Base-by-base conservation (phyloP, 495 filamentous ascomycete genomes). In the Geoglossum glabrum region DNA sequence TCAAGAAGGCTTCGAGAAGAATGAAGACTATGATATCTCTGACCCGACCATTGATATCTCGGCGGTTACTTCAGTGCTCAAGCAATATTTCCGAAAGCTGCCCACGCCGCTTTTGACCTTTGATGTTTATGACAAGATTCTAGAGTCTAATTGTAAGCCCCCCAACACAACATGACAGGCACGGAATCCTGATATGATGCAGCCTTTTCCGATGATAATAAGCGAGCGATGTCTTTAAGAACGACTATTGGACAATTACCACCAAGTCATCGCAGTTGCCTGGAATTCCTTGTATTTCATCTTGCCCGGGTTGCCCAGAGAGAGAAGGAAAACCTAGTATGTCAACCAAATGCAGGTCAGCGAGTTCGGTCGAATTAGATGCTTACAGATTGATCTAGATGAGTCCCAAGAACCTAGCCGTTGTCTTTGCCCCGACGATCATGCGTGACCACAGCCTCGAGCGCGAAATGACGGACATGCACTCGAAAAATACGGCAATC, bases 401-500 rank as follows among this genome's bases (percentile, higher is more conserved):
- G 93, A 92, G 86, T 21, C 85, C 90, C 36, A 82, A 86, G 66
- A 99, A 99, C 63, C 73, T 97, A 38, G 87, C 93, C 5, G 93
- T 99, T 58, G 93, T 99, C 28, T 99, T 99, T 64, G 93, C 93
- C 27, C 93, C 93, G 26, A 99, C 93, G 8, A 88, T 99, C 60
- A 92, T 99, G 84, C 76, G 92, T 55, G 87, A 94, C 26, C 73
- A 81, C 65, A 87, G 81, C 61, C 72, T 96, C 61, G 86, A 94
- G 61, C 82, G 87, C 57, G 93, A 99, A 67, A 93, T 97, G 85
- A 87, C 82, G 13, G 93, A 99, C 63, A 92, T 94, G 73, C 84
- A 90, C 62, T 79, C 84, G 59, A 95, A 95, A 77, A 94, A 93
- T 59, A 73, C 80, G 51, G 87, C 86, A 15, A 79, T 97, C 63